Evolutionary conservation across 2,329 filamentous ascomycete genomes (phyloP), one percentile per base, ranked within the genome.

Genomic region (Diplodia mutila): DNA sequence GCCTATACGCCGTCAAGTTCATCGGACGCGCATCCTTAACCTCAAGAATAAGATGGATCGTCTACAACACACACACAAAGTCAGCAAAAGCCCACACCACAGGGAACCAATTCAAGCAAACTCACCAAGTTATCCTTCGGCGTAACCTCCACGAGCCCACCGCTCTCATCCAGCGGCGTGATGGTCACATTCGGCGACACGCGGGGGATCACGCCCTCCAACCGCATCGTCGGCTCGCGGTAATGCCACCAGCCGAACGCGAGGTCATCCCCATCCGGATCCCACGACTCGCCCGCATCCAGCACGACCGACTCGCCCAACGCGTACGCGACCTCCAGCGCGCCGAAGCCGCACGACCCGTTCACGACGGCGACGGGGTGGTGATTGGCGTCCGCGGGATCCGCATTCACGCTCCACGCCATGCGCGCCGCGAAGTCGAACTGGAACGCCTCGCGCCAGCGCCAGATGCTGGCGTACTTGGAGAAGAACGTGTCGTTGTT

Each of bases 391-490:
- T 68, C 69, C 25, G 54, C 52, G 18, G 61, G 37, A 27, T 69
- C 61, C 5, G 46, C 53, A 14, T 34, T 59, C 59, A 42, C 52
- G 34, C 76, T 77, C 81, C 80, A 82, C 65, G 78, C 75, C 61
- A 83, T 81, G 8, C 81, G 72, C 1, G 79, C 77, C 8, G 80
- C 79, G 69, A 83, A 81, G 69, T 82, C 80, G 66, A 79, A 74
- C 66, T 82, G 81, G 71, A 73, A 82, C 11, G 75, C 76, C 16
- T 78, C 67, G 12, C 80, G 69, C 80, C 80, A 82, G 21, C 80
- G 75, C 80, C 80, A 82, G 64, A 82, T 78, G 16, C 77, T 79
- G 3, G 78, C 80, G 14, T 59, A 64, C 23, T 46, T 61, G 46
- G 74, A 76, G 39, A 72, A 72, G 66, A 76, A 74, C 2, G 63